Evolutionary conservation across 352 stramenopile genomes (phyloP).

Genomic region (Globisporangium barbulae): DNA sequence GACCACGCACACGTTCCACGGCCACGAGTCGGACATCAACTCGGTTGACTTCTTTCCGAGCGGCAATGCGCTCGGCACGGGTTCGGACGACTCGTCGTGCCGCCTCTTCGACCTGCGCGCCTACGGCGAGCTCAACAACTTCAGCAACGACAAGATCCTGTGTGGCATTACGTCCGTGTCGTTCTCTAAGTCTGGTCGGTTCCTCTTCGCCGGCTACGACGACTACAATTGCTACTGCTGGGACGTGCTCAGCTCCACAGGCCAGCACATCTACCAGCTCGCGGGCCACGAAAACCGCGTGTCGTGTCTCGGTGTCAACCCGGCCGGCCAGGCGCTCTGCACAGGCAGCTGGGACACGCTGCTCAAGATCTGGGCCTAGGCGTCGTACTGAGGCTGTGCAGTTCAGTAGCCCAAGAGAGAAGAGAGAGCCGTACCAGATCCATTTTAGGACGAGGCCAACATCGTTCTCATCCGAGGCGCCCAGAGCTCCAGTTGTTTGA

Average conservation of each 20-base stretch:
- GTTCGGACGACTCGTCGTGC: slow-evolving; percentile 96
- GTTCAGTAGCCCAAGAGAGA: neutral
- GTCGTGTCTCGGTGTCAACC: slow-evolving; percentile 96
- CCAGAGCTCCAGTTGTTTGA: slow-evolving; percentile 1
- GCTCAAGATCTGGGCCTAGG: slow-evolving; percentile 96
- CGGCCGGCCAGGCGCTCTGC: slow-evolving; percentile 93
- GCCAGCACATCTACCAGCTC: slow-evolving; percentile 90
- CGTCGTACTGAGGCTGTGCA: neutral
- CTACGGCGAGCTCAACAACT: slow-evolving; percentile 96
- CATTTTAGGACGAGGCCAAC: neutral
- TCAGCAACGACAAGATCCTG: slow-evolving; percentile 95
- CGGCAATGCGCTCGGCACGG: slow-evolving; percentile 93
- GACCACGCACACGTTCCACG: slow-evolving; percentile 95
- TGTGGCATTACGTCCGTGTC: slow-evolving; percentile 97
- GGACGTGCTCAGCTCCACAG: slow-evolving; percentile 92
- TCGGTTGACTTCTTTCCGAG: slow-evolving; percentile 98
- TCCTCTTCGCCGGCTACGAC: slow-evolving; percentile 98
- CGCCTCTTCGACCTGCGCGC: slow-evolving; percentile 96
- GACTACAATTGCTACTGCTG: slow-evolving; percentile 98
- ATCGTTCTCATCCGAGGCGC: neutral
- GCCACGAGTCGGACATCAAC: slow-evolving; percentile 99
- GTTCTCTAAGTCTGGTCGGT: slow-evolving; percentile 94
- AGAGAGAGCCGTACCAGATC: neutral
- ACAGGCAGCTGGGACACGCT: slow-evolving; percentile 98
- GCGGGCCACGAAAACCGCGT: slow-evolving; percentile 96